Base-by-base conservation (phyloP, 495 filamentous ascomycete genomes). In the Umbilicaria muhlenbergii region DNA sequence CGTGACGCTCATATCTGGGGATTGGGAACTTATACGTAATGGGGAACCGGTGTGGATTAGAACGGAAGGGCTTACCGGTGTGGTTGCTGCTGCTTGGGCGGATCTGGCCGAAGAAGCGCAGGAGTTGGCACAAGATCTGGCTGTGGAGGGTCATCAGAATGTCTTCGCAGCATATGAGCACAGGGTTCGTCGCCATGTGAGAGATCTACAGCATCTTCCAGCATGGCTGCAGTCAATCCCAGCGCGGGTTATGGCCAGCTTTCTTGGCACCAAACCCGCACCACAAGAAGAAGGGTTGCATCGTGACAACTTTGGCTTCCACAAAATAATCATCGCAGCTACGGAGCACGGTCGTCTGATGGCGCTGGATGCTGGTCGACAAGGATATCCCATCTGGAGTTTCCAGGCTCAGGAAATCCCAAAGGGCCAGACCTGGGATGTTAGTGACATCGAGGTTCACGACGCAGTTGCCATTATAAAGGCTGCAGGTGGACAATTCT, bases 71-170 rank as follows among this genome's bases (percentile, higher is more conserved):
- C 64, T 99, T 46, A 74, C 81, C 7, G 78, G 80, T 39, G 75
- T 75, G 13, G 66, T 83, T 32, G 80, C 82, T 40, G 86, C 87
- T 34, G 71, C 69, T 11, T 95, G 83, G 71, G 85, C 78, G 4
- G 83, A 88, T 38, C 53, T 70, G 6, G 58, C 62, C 11, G 78
- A 81, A 31, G 68, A 71, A 42, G 71, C 74, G 18, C 79, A 89
- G 54, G 71, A 75, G 19, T 64, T 95, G 35, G 88, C 74, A 1
- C 77, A 81, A 53, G 76, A 88, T 33, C 68, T 99, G 21, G 77
- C 93, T 46, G 75, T 79, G 7, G 91, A 99, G 60, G 82, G 81
- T 10, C 83, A 95, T 54, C 78, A 77, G 57, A 89, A 81, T 53
- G 62, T 85, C 11, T 51, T 78, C 14, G 67, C 71, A 35, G 91